A percentile compares a stretch with the other conserved stretches of the same genome.
Conservation (phyloP, 352 stramenopile genomes). For the Phytophthora sansomeana region DNA sequence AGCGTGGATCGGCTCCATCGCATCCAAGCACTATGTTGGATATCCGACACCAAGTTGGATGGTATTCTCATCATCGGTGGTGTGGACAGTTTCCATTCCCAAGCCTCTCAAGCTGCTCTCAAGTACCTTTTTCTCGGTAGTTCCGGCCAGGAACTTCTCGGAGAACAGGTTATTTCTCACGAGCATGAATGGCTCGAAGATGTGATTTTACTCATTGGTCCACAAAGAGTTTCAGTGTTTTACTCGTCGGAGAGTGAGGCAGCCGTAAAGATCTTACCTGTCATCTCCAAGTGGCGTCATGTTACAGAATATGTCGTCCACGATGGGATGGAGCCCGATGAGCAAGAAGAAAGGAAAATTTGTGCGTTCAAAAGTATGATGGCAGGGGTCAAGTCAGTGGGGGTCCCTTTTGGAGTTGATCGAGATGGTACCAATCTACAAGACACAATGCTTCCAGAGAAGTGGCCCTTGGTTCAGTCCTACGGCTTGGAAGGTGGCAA, state of each 20-base stretch:
- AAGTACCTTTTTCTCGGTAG: slow-evolving; percentile 82
- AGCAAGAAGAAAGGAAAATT: slow-evolving; percentile 79
- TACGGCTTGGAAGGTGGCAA: slow-evolving; percentile 61
- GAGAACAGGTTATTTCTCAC: slow-evolving; percentile 77
- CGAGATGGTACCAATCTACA: slow-evolving; percentile 39
- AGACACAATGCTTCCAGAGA: slow-evolving; percentile 70
- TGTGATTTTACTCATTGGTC: slow-evolving; percentile 66
- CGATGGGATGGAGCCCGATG: slow-evolving; percentile 71
- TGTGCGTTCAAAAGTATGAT: slow-evolving; percentile 74
- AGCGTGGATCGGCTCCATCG: slow-evolving; percentile 60
- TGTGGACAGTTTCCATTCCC: slow-evolving; percentile 76
- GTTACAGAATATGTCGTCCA: slow-evolving; percentile 73
- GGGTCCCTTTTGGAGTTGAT: slow-evolving; percentile 64
- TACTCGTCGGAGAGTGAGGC: slow-evolving; percentile 77
- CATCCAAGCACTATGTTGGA: slow-evolving; percentile 61
- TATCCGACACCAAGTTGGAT: slow-evolving; percentile 36
- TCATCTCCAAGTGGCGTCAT: slow-evolving; percentile 73
- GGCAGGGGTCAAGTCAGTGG: slow-evolving; percentile 47
- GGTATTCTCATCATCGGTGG: slow-evolving; percentile 74
- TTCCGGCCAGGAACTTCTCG: slow-evolving; percentile 76
- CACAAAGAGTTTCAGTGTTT: slow-evolving; percentile 53
- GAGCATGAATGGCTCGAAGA: slow-evolving; percentile 74
- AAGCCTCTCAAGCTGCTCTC: slow-evolving; percentile 62
- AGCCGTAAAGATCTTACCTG: slow-evolving; percentile 64
- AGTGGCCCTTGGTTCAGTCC: slow-evolving; percentile 80